phyloP scores from a whole-genome alignment of 2,329 filamentous ascomycete species.

The Apiospora aurea region DNA sequence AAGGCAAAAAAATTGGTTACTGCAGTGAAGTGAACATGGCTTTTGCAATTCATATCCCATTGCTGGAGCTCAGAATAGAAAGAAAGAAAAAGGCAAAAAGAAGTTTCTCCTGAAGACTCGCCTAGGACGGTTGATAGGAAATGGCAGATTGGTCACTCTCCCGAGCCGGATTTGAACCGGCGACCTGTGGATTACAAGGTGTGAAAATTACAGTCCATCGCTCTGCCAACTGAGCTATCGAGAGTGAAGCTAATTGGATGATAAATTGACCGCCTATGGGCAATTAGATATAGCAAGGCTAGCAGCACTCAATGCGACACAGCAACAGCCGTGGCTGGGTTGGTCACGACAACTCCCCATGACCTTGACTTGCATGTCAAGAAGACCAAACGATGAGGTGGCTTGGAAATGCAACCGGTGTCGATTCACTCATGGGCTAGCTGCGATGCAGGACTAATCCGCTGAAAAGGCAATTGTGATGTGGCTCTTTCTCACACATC shows the following conservation, averaged over 20 bases:
- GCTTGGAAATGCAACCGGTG: neutral
- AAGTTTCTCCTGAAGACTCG: conserved; percentile 5
- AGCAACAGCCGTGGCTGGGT: neutral
- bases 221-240: conserved; percentile 26
- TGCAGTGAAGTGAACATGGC: too few relatives aligned
- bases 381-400: neutral
- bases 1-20: too few relatives aligned
- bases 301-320: too few relatives aligned
- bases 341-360: neutral
- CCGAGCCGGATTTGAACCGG: conserved; percentile 26
- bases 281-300: neutral
- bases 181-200: conserved; percentile 24
- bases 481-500: neutral
- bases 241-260: conserved; percentile 15
- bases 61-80: neutral
- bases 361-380: neutral
- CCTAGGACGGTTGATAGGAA: conserved; percentile 7
- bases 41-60: too few relatives aligned
- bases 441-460: neutral
- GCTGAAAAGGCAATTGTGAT: neutral
- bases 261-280: neutral
- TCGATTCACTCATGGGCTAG: neutral
- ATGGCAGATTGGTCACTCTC: conserved; percentile 14
- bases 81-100: neutral
- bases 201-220: conserved; percentile 25